Evolutionary conservation across 192 early-diverging fungal species (phyloP), one percentile per base, ranked within the genome.

Genomic region (Phycomyces blakesleeanus): DNA sequence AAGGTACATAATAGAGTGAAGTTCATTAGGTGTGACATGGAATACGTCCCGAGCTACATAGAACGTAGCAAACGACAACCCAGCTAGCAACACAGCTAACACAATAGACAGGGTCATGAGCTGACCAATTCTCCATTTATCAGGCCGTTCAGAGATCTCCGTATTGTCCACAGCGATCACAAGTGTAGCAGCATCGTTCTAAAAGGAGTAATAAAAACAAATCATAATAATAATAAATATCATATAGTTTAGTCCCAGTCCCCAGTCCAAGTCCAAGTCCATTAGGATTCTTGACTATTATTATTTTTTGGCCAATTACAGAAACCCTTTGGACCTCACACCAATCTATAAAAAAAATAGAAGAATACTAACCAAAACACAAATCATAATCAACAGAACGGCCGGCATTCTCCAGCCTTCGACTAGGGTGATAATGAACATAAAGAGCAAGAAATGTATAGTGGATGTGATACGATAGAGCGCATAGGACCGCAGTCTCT

Each of bases 51-150:
- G 69, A 34, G 93, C 92, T 29, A 93, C 69, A 67, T 90, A 97
- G 74, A 86, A 96, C 60, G 90, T 88, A 14, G 85, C 86, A 71
- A 93, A 96, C 20, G 92, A 92, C 53, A 91, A 76, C 15, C 61
- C 80, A 6, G 88, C 86, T 61, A 97, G 81, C 29, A 88, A 77
- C 55, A 84, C 59, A 62, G 86, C 93, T 29, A 97, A 82, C 22
- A 94, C 68, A 27, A 88, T 66, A 0, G 92, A 94, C 34, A 95
- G 73, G 9, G 87, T 89, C 44, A 97, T 78, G 18, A 97, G 77
- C 66, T 97, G 95, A 18, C 95, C 93, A 67, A 94, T 90, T 58
- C 95, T 75, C 93, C 93, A 97, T 77, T 96, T 97, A 85, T 96
- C 93, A 12, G 93, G 95, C 20, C 77, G 75, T 47, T 83, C 76